These are phyloP conservation scores for Rhizopogon salebrosus DNA, from an alignment of 768 basidiomycete genomes.

Conservation along the genomic window DNA sequence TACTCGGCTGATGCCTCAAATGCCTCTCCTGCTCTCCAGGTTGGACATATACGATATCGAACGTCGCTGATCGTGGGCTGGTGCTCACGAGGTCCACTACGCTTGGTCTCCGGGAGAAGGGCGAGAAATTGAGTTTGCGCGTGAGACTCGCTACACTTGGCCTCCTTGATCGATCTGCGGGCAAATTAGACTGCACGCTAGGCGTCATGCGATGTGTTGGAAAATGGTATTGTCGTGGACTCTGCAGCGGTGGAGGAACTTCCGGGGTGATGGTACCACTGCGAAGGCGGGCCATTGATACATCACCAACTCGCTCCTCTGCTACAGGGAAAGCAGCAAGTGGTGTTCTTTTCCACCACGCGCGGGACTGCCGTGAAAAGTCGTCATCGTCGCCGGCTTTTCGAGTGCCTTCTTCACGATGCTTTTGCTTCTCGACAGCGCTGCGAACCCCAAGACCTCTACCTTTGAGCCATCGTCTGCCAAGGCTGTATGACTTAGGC, in stretches of 20 bases:
- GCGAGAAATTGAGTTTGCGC: constrained; percentile 27
- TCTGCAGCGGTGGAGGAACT: constrained; percentile 13
- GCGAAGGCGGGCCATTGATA: constrained; percentile 1
- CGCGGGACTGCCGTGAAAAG: constrained; percentile 18
- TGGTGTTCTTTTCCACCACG: constrained; percentile 26
- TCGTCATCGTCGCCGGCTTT: background rate
- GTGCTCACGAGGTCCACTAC: constrained; percentile 16
- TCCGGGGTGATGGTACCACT: constrained; percentile 8
- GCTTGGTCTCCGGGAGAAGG: constrained; percentile 21
- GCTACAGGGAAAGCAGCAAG: constrained; percentile 6
- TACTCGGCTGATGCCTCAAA: constrained; percentile 22
- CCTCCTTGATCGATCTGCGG: constrained; percentile 12
- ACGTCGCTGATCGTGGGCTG: constrained; percentile 10
- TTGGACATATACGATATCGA: constrained; percentile 5
- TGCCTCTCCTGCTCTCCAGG: constrained; percentile 2
- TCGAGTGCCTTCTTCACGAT: constrained; percentile 8
- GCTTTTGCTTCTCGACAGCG: constrained; percentile 16
- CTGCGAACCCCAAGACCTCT: constrained; percentile 23
- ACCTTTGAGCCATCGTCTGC: constrained; percentile 25
- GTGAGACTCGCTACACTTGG: constrained; percentile 27
- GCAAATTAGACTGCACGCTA: constrained; percentile 14
- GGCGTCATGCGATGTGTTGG: constrained; percentile 16
- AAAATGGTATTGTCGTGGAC: constrained; percentile 8
- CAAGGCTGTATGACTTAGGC: constrained; percentile 9
- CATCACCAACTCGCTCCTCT: constrained; percentile 8